These are phyloP conservation scores for Carex pumila DNA, from an alignment of 176 grass and related monocot species.

Conservation along the genomic window DNA sequence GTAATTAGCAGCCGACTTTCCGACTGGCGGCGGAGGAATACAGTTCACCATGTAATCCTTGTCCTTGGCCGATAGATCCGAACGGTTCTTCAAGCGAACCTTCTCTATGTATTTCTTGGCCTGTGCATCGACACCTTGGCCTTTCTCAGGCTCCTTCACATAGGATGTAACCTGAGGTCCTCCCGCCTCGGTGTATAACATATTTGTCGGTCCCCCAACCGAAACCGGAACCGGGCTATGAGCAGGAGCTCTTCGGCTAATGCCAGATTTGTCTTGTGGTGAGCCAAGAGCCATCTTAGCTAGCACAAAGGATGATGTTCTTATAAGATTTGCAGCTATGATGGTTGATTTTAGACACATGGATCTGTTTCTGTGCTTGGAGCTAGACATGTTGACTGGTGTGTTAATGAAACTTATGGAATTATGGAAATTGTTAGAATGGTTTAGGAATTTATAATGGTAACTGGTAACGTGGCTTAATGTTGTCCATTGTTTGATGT, in stretches of 20 bases:
- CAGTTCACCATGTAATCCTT: constrained; percentile 13
- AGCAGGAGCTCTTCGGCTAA: background rate
- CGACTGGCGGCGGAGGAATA: constrained; percentile 1
- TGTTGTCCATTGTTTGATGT: constrained; percentile 7
- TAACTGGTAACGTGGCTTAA: constrained; percentile 2
- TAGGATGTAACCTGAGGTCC: background rate
- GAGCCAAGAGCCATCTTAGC: constrained; percentile 14
- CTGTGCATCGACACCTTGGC: background rate
- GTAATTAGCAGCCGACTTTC: background rate
- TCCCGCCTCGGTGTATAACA: background rate
- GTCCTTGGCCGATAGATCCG: background rate
- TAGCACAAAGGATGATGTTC: constrained; percentile 20
- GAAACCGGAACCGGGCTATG: background rate
- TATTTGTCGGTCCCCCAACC: background rate
- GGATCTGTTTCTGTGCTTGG: constrained; percentile 13
- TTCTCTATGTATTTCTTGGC: background rate
- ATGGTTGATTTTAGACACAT: constrained; percentile 12
- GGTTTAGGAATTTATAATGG: constrained; percentile 2
- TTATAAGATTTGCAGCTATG: constrained; percentile 18
- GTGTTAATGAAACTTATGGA: too few relatives aligned
- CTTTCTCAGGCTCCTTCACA: constrained; percentile 7
- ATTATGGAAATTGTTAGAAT: background rate
- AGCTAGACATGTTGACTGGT: background rate
- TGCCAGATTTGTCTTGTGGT: background rate
- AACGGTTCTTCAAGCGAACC: background rate